Evolutionary conservation across 106 monocot species (phyloP), one percentile per base, ranked within the genome.

Genomic region (Hemerocallis citrina): DNA sequence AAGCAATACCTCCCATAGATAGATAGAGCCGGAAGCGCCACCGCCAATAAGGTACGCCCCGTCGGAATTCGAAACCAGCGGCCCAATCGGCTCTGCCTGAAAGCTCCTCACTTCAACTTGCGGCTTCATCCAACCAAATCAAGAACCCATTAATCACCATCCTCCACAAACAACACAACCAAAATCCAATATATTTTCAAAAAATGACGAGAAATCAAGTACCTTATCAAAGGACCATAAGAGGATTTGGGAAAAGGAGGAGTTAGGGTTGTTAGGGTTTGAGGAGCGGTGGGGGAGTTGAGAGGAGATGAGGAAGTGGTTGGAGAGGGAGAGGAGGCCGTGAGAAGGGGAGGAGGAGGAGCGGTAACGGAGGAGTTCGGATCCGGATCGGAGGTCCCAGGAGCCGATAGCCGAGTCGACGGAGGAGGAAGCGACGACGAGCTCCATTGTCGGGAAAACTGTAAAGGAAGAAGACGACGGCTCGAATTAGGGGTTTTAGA

Each of bases 381-480:
- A 59, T 21, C 95, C 95, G 20, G 90, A 79, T 21, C 45, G 64
- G 20, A 96, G 79, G 55, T 81, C 86, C 95, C 95, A 96, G 40
- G 78, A 83, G 28, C 68, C 81, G 20, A 95, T 68, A 23, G 80
- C 84, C 20, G 75, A 55, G 52, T 90, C 90, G 28, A 81, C 63
- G 22, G 95, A 91, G 1, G 95, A 87, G 2, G 91, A 86, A 19
- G 87, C 44, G 17, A 90, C 69, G 19, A 83, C n/a, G 37, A 54
- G 48, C 57, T 72, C 68, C 64, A 63, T 65, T 24, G 23, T n/a
- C n/a, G n/a, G n/a, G n/a, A n/a, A n/a, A n/a, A n/a, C n/a, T n/a
- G n/a, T n/a, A n/a, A n/a, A n/a, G n/a, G n/a, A n/a, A n/a, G n/a
- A n/a, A n/a, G n/a, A n/a, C n/a, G n/a, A n/a, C n/a, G n/a, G n/a